A percentile compares a stretch with the other conserved stretches of the same genome.
Conservation (phyloP, 2,329 filamentous ascomycete species). For the Lecanicillium sp. region DNA sequence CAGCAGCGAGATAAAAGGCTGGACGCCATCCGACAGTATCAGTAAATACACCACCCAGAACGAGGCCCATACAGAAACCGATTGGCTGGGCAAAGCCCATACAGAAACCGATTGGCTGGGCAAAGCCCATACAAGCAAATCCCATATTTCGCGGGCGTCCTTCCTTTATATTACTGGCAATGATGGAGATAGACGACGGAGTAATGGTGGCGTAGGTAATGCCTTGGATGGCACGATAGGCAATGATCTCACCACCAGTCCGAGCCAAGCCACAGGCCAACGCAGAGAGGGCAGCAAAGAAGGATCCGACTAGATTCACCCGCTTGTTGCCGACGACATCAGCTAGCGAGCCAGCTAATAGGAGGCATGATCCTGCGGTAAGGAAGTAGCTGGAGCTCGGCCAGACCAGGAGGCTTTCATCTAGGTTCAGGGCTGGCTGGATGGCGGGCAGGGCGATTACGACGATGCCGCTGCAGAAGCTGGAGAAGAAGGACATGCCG, state of each 20-base stretch:
- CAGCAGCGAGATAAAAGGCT: conserved; percentile 31
- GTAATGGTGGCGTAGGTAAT: conserved; percentile 26
- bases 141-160: conserved; percentile 30
- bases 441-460: conserved; percentile 32
- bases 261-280: conserved; percentile 22
- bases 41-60: conserved; percentile 40
- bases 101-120: conserved; percentile 40
- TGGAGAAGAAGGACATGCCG: conserved; percentile 18
- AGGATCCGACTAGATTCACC: conserved; percentile 24
- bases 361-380: conserved; percentile 25
- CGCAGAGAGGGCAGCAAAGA: conserved; percentile 20
- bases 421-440: conserved; percentile 24
- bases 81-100: conserved; percentile 36
- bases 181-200: conserved; percentile 28
- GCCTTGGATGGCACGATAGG: conserved; percentile 31
- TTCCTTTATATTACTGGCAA: conserved; percentile 20
- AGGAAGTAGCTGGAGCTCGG: conserved; percentile 27
- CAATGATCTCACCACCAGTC: conserved; percentile 24
- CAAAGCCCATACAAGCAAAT: conserved; percentile 35
- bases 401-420: conserved; percentile 28
- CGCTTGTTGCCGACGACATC: conserved; percentile 25
- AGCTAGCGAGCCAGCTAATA: conserved; percentile 29
- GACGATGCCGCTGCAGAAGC: conserved; percentile 24
- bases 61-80: conserved; percentile 39
- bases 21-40: conserved; percentile 39